Conservation (phyloP, 352 stramenopile genomes). For the Pythium brassicae region DNA sequence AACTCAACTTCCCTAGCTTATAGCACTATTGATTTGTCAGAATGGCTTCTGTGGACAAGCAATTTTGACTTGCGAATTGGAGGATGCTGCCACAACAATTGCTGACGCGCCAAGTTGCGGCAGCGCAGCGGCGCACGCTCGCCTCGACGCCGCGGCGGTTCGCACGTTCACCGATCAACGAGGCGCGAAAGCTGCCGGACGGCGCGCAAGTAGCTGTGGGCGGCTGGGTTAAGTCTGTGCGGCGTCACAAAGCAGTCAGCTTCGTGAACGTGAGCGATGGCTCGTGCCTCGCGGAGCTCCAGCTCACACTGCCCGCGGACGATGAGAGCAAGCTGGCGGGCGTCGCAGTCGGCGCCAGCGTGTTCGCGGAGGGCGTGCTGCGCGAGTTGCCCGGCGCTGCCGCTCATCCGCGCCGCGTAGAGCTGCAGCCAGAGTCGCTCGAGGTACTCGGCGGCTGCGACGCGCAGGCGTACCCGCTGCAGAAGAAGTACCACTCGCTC, state of each 20-base stretch:
- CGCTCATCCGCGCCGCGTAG: slow-evolving; percentile 56
- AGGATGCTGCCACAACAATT: slow-evolving; percentile 4
- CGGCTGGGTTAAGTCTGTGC: slow-evolving; percentile 95
- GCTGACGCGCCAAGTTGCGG: neutral
- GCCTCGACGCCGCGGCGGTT: slow-evolving; percentile 2
- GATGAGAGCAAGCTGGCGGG: slow-evolving; percentile 64
- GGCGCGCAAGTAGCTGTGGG: slow-evolving; percentile 44
- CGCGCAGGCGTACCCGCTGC: slow-evolving; percentile 92
- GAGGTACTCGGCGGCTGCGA: slow-evolving; percentile 92
- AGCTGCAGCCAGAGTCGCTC: slow-evolving; percentile 85
- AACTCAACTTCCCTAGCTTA: neutral
- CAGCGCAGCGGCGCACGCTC: neutral
- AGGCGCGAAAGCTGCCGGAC: slow-evolving; percentile 29
- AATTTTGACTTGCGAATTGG: slow-evolving; percentile 3
- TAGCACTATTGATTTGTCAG: neutral
- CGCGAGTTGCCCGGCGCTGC: slow-evolving; percentile 84
- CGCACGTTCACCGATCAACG: slow-evolving; percentile 36
- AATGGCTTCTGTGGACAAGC: neutral
- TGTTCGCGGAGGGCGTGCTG: slow-evolving; percentile 89
- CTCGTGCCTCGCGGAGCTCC: slow-evolving; percentile 89
- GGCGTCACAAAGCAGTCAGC: slow-evolving; percentile 96
- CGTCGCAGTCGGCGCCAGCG: slow-evolving; percentile 90
- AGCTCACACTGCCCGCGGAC: slow-evolving; percentile 83
- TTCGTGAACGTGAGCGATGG: slow-evolving; percentile 98
- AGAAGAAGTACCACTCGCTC: slow-evolving; percentile 98